Conservation (phyloP, 2,329 filamentous ascomycete genomes). For the Lasiodiplodia sp. region DNA sequence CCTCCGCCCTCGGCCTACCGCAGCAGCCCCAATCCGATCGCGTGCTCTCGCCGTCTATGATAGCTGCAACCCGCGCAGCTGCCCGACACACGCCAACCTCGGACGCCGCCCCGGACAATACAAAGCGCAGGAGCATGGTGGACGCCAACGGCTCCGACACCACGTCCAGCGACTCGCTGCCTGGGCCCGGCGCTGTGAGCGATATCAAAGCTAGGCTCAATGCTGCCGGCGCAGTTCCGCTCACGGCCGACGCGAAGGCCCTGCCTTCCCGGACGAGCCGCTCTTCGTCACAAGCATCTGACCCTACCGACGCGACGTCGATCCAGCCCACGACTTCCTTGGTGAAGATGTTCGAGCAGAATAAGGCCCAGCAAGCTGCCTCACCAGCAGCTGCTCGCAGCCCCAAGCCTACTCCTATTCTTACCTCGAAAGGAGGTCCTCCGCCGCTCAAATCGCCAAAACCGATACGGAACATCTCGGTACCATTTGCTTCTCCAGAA, state of each 20-base stretch:
- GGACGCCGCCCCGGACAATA: not conserved
- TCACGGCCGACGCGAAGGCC: not conserved
- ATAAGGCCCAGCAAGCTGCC: conserved; percentile 31
- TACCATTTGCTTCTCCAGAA: conserved; percentile 15
- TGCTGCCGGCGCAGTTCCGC: not conserved
- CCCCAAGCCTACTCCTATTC: conserved; percentile 34
- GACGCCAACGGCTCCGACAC: not conserved
- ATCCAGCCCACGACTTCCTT: conserved; percentile 70
- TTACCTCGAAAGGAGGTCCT: conserved; percentile 37
- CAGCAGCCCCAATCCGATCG: conserved; percentile 38
- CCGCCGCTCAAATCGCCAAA: conserved; percentile 52
- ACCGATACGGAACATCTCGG: conserved; percentile 41
- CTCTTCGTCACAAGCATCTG: conserved; percentile 31
- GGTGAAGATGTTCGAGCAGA: conserved; percentile 73
- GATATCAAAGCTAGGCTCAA: conserved; percentile 9
- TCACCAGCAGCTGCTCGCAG: not conserved
- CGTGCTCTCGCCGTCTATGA: conserved; percentile 65
- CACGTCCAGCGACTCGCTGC: conserved; percentile 15
- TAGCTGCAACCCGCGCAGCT: conserved; percentile 68
- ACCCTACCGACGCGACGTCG: conserved; percentile 62
- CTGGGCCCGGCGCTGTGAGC: not conserved
- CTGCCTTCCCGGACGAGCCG: not conserved
- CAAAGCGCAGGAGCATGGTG: conserved; percentile 4
- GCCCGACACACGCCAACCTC: conserved; percentile 63
- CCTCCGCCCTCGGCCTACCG: conserved; percentile 38